phyloP scores from a whole-genome alignment of 257 asterid species.

The Ocimum tenuiflorum region DNA sequence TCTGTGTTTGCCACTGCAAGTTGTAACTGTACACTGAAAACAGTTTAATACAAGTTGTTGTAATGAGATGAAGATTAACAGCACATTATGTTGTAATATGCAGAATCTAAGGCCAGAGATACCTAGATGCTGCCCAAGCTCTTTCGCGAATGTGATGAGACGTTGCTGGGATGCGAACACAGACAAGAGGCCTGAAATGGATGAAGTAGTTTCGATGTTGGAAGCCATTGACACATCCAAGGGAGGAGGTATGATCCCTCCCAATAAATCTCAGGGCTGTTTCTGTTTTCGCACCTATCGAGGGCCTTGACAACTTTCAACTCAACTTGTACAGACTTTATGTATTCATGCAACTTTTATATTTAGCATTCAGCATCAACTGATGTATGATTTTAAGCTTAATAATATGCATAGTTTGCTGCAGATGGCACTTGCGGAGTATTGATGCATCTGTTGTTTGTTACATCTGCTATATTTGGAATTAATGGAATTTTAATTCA shows the following conservation, averaged over 20 bases:
- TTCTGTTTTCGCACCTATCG: slow-evolving; percentile 42
- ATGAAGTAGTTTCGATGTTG: slow-evolving; percentile 61
- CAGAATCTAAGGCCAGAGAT: slow-evolving; percentile 90
- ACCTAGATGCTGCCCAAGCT: slow-evolving; percentile 83
- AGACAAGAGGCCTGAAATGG: slow-evolving; percentile 83
- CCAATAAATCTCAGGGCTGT: slow-evolving; percentile 55
- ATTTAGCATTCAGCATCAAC: not conserved
- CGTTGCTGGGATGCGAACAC: slow-evolving; percentile 82
- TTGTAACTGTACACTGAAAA: not conserved
- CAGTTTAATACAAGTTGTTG: too few species aligned
- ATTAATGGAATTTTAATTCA: too few species aligned
- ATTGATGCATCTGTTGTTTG: too few species aligned
- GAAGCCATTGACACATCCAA: slow-evolving; percentile 75
- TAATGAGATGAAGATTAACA: too few species aligned
- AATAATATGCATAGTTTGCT: not conserved
- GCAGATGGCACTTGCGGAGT: not conserved
- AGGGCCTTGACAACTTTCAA: slow-evolving; percentile 26
- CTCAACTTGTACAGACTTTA: slow-evolving; percentile 6
- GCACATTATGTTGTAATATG: not conserved
- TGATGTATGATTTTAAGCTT: not conserved
- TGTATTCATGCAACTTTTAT: not conserved
- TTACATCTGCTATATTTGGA: too few species aligned
- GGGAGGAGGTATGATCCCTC: slow-evolving; percentile 90
- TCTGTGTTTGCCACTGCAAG: not conserved
- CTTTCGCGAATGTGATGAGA: slow-evolving; percentile 64